A percentile compares a stretch with the other conserved stretches of the same genome.
Evolutionary conservation across 768 basidiomycete genomes (phyloP).

Genomic region (Myochromella boudieri): DNA sequence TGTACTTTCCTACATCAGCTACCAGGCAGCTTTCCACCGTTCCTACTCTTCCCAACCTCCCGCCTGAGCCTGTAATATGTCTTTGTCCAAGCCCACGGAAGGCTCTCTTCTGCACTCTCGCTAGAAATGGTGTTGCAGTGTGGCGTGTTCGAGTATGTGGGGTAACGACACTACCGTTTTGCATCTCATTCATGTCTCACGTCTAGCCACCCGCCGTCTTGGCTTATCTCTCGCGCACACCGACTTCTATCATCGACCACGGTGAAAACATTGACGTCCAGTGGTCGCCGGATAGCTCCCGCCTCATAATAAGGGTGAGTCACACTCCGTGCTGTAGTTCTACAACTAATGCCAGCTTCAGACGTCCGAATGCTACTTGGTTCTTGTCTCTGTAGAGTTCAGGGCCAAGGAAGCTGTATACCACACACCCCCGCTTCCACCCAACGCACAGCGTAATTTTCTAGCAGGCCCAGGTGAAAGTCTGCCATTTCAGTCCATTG

Average conservation of each 20-base stretch:
- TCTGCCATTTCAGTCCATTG: constrained; percentile 63
- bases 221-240: constrained; percentile 73
- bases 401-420: constrained; percentile 55
- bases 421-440: constrained; percentile 49
- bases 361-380: constrained; percentile 81
- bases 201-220: constrained; percentile 68
- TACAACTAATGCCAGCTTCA: constrained; percentile 27
- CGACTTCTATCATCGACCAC: constrained; percentile 76
- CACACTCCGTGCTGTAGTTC: neutral
- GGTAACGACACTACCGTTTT: too few relatives aligned
- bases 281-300: constrained; percentile 83
- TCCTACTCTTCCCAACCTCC: constrained; percentile 65
- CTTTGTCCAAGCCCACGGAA: constrained; percentile 68
- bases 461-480: constrained; percentile 82
- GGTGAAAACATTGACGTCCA: constrained; percentile 74
- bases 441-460: constrained; percentile 65
- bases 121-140: constrained; percentile 67
- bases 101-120: constrained; percentile 76
- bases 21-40: constrained; percentile 70
- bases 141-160: constrained; percentile 76
- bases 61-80: constrained; percentile 56
- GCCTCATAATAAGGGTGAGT: constrained; percentile 75
- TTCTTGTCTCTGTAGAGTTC: constrained; percentile 69
- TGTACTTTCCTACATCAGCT: constrained; percentile 88
- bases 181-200: constrained; percentile 3